Evolutionary conservation across 306 rosid species (phyloP), one percentile per base, ranked within the genome.

Genomic region (Ormosia emarginata): DNA sequence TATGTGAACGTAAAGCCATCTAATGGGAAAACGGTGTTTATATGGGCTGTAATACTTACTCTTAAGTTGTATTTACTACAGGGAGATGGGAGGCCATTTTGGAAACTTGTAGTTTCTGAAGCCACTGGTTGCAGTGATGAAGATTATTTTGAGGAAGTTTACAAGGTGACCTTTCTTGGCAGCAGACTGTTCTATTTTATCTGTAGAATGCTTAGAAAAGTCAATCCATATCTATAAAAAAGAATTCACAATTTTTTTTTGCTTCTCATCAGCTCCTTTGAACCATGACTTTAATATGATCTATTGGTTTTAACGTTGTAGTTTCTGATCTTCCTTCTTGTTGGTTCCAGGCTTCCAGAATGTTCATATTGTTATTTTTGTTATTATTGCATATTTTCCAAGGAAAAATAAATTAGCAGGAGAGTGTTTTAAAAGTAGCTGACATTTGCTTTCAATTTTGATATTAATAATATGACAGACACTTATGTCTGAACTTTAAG

Each of bases 41-140:
- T 55, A 33, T 53, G 62, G 34, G 78, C 30, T 58, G 59, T 57
- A 6, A 47, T 64, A 34, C n/a, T 49, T 17, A 46, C 40, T 81
- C 39, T 66, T 67, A 49, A 59, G 46, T 66, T 69, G 55, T 52
- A 39, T 61, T 77, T 59, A 30, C 63, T 70, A 67, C 83, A 95
- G 99, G 99, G 99, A 82, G 99, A 95, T 81, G 99, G 98, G 79
- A 92, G 96, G 84, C 96, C 99, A 56, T 95, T 95, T 86, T 95
- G 99, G 99, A 95, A 88, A 85, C 90, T 90, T 71, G 93, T 95
- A 74, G 98, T 95, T 79, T 89, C 99, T 33, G 92, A 95, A 85
- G 97, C 99, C 81, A 95, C 97, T 9, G 99, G 97, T 56, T 93
- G 93, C 87, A 79, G 89, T 68, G 84, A 93, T 81, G 79, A 81